A percentile compares a stretch with the other conserved stretches of the same genome.
Conservation (phyloP, 176 grass and related monocot genomes). For the Lolium rigidum region DNA sequence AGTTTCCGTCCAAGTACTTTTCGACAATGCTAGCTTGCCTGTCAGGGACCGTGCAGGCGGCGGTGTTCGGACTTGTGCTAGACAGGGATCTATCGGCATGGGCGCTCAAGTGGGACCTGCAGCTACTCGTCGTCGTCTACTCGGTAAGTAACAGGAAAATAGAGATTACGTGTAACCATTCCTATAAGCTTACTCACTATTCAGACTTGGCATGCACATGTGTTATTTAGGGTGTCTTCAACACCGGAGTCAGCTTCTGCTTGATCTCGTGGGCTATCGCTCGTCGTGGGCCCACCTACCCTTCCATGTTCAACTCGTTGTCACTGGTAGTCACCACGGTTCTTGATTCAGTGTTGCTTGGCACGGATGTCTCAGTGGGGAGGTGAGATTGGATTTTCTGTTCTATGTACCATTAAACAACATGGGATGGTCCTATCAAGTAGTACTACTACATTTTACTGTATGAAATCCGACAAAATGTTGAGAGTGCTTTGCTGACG, state of each 20-base stretch:
- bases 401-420: background rate
- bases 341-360: conserved; percentile 40
- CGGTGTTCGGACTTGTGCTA: conserved; percentile 17
- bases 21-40: conserved; percentile 47
- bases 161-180: background rate
- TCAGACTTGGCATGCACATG: background rate
- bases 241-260: conserved; percentile 51
- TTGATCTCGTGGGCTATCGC: conserved; percentile 46
- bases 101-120: conserved; percentile 46
- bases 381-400: conserved; percentile 28
- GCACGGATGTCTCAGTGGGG: conserved; percentile 44
- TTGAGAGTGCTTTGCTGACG: background rate
- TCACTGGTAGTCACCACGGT: conserved; percentile 38
- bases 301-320: conserved; percentile 60
- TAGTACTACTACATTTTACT: background rate
- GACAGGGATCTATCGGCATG: conserved; percentile 3
- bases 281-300: conserved; percentile 48
- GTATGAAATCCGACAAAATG: background rate
- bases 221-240: conserved; percentile 36
- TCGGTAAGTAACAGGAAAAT: conserved; percentile 21
- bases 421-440: background rate
- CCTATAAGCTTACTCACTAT: background rate
- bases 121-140: conserved; percentile 50
- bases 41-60: conserved; percentile 31
- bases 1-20: conserved; percentile 54